Evolutionary conservation across 2,329 filamentous ascomycete genomes (phyloP), one percentile per base, ranked within the genome.

Genomic region (Ustulina deusta): DNA sequence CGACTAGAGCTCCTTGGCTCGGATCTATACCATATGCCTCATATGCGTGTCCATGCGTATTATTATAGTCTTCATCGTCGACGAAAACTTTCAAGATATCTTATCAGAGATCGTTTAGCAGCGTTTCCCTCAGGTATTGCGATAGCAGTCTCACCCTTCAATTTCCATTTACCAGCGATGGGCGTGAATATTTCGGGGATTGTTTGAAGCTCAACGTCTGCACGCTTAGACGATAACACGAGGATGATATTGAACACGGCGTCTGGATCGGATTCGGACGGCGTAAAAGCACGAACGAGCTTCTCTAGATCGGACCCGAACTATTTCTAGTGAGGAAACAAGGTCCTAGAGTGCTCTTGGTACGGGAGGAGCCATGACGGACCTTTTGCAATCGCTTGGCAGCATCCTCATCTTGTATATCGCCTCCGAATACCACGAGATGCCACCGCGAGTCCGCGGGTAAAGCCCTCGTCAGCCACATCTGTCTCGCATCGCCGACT

Each of bases 61-160:
- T 84, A 66, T 86, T 83, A 72, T 87, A 86, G 71, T 82, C 84
- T 61, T 84, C 81, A 46, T 88, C 86, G 52, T 88, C 86, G 36
- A 84, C 80, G 73, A 84, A 90, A 1, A 86, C 82, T 68, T 90
- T 90, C 71, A 88, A 84, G 0, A 89, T 74, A 74, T 86, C 88
- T 88, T 62, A 17, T 3, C n/a, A 22, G 13, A 38, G 15, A 32
- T 20, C 3, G 9, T 42, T 68, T 34, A 64, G 60, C 27, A 46
- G 22, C 1, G 0, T 0, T 42, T 34, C 32, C 20, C 27, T 38
- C 4, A 6, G 34, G 3, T 6, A 6, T 15, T 40, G 3, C 17
- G 6, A 44, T 20, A 44, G n/a, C 3, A 2, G 17, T 65, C 78
- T 72, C 75, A 87, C 86, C 83, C 80, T 82, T 81, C 64, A 89